A percentile compares a stretch with the other conserved stretches of the same genome.
Conservation (phyloP, 441 rosid genomes). For the Mallotus japonicus region DNA sequence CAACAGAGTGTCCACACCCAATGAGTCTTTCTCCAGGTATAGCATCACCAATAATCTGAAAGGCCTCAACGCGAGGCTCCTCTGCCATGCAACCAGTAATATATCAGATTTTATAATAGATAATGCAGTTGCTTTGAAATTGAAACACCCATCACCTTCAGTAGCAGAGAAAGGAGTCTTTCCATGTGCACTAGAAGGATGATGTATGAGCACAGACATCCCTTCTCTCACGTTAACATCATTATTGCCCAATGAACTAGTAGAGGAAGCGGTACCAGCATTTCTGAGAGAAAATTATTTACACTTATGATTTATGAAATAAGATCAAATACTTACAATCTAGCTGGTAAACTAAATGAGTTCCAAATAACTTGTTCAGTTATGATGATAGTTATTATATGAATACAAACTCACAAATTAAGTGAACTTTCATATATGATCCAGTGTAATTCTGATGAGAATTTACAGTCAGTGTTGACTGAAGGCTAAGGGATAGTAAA, state of each 20-base stretch:
- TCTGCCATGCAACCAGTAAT: conserved; percentile 38
- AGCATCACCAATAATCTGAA: conserved; percentile 90
- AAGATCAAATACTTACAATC: neutral
- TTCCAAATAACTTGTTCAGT: neutral
- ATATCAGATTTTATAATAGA: conserved; percentile 27
- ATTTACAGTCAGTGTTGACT: no score
- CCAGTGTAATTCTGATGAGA: no score
- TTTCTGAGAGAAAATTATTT: conserved; percentile 30
- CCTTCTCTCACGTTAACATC: conserved; percentile 25
- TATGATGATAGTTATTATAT: neutral
- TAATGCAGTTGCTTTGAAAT: conserved; percentile 18
- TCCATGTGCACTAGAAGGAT: conserved; percentile 27
- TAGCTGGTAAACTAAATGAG: neutral
- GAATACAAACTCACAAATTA: neutral
- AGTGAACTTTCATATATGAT: neutral
- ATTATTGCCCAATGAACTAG: conserved; percentile 30
- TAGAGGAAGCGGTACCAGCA: conserved; percentile 27
- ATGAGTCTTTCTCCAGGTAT: conserved; percentile 89
- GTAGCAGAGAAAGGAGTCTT: conserved; percentile 36
- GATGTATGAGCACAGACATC: conserved; percentile 27
- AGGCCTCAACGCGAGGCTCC: conserved; percentile 84
- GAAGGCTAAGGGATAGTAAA: no score
- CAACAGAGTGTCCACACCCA: conserved; percentile 87
- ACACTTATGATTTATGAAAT: no score
- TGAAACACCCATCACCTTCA: conserved; percentile 43